Base-by-base conservation (phyloP, 2,329 filamentous ascomycete species). In the Sporothrix inflata region DNA sequence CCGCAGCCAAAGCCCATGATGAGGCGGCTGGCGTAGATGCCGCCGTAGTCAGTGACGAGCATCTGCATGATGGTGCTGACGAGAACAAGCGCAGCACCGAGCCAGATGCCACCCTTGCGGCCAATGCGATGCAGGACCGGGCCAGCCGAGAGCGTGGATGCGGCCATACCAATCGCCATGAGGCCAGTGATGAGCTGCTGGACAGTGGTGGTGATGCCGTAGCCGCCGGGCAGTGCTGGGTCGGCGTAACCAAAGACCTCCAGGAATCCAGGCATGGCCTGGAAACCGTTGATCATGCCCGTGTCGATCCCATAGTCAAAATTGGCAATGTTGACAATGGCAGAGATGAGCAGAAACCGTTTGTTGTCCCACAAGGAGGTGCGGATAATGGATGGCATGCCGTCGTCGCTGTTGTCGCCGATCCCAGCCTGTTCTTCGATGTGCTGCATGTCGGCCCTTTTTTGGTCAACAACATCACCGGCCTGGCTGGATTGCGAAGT, bases 301-400 rank as follows among this genome's bases (percentile, higher is more conserved):
- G n/a, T 24, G 51, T 55, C 51, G 24, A 55, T 55, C 1, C 51
- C 51, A 21, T 55, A 55, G n/a, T 55, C 51, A 14, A 21, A 45
- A 7, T 45, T 45, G 42, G 42, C 42, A 45, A 45, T 45, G 8
- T 45, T 45, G 42, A 45, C 42, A 45, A 45, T 45, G 42, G 42
- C 42, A 3, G 42, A 11, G 14, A 45, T 45, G 42, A 45, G 3
- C 2, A 45, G 14, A 45, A 45, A 45, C 42, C 42, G 42, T 11
- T 45, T 45, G 42, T 45, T 57, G 53, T 57, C 53, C 53, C 53
- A 57, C 53, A 57, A 30, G 21, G 53, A 57, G 7, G 53, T 30
- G 53, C 53, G 53, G 53, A 57, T 57, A 21, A 57, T 57, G 53
- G 53, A 57, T 16, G 53, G 11, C 24, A 14, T 1, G 24, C 24